Evolutionary conservation across 1,139 yeast genomes (phyloP), one percentile per base, ranked within the genome.

Genomic region (Casaregolazyma suthepensis): DNA sequence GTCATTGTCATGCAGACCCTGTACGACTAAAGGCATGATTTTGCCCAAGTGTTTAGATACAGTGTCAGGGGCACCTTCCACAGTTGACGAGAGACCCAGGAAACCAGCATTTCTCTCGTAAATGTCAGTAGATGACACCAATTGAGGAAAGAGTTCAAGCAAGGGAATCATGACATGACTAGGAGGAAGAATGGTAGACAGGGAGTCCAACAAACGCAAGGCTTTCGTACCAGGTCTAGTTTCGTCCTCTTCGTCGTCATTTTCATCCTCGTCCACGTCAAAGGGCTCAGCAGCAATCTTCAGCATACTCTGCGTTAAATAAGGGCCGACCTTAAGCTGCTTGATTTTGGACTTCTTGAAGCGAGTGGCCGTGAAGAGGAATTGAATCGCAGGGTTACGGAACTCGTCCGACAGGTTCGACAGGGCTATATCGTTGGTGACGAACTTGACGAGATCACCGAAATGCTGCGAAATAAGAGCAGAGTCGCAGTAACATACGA

Each of bases 31-130:
- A 53, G 90, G 89, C 55, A 90, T 78, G 56, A 93, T 75, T 66
- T 83, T 83, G 58, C 80, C 79, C 59, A 91, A 74, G 66, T 89
- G 94, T 52, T 85, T 78, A 51, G 91, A 81, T 63, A 87, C 80
- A 71, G 78, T 91, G 68, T 93, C 99, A 59, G 98, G 98, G 46
- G 98, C 93, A 67, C 99, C 99, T 59, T 87, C 81, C 51, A 88
- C 87, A 52, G 94, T 83, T 55, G 84, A 89, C 62, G 95, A 91
- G 59, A 93, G 76, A 45, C 95, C 80, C 64, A 88, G 76, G 57
- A 90, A 78, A 55, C 87, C 94, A 58, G 96, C 96, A 73, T 96
- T 85, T 75, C 96, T 84, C 72, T 87, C 90, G 60, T 82, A 85
- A 57, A 80, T 79, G 67, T 87, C 82, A 22, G 81, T 60, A 18